Evolutionary conservation across 2,329 filamentous ascomycete genomes (phyloP).

Genomic region (Blastomyces emzantsi): DNA sequence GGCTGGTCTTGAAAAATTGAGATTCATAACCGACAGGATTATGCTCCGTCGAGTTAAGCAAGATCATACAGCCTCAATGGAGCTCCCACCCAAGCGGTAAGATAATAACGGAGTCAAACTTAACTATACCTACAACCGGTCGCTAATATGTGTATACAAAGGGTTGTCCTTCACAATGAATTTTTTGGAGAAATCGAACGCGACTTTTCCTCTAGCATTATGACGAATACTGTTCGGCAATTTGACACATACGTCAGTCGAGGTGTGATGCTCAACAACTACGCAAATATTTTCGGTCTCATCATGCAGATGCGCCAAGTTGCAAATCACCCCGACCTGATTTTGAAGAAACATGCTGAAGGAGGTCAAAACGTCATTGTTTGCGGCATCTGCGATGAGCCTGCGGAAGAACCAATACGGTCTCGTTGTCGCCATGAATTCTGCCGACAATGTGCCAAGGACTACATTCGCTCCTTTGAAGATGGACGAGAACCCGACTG

Average conservation of each 20-base stretch:
- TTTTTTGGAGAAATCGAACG: constrained; percentile 96
- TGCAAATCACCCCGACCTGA: constrained; percentile 88
- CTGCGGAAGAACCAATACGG: constrained; percentile 86
- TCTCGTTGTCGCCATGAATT: constrained; percentile 92
- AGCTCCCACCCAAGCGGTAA: constrained; percentile 81
- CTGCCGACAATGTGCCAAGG: constrained; percentile 70
- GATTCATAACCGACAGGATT: constrained; percentile 80
- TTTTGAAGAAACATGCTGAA: constrained; percentile 77
- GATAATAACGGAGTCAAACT: constrained; percentile 7
- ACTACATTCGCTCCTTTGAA: constrained; percentile 70
- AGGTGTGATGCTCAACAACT: constrained; percentile 92
- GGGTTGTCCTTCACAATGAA: constrained; percentile 77
- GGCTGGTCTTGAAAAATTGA: constrained; percentile 69
- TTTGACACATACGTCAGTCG: constrained; percentile 95
- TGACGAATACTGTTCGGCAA: constrained; percentile 77
- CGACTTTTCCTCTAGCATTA: constrained; percentile 91
- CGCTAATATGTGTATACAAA: constrained; percentile 11
- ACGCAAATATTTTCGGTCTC: constrained; percentile 96
- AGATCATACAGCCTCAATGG: constrained; percentile 90
- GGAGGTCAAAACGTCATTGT: constrained; percentile 84
- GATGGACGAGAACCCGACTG: constrained; percentile 53
- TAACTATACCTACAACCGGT: not conserved
- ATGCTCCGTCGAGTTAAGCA: constrained; percentile 95
- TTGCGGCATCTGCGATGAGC: constrained; percentile 93
- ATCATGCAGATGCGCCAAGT: constrained; percentile 99